Evolutionary conservation across 2,329 filamentous ascomycete species (phyloP), one percentile per base, ranked within the genome.

Genomic region (Fusarium nodosum): DNA sequence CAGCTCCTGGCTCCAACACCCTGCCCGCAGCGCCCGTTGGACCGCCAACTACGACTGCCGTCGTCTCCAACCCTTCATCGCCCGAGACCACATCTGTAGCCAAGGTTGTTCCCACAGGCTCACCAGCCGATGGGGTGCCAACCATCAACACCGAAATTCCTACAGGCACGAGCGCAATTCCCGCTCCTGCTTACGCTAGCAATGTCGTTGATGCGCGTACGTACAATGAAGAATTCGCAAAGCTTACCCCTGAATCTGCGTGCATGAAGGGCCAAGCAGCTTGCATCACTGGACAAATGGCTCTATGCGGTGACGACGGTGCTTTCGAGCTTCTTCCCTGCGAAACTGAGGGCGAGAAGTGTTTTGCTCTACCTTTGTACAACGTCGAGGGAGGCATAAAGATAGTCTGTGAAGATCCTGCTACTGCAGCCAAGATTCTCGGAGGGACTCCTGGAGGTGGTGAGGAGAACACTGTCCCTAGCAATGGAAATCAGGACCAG

Each of bases 351-450:
- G 51, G 67, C 2, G 78, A 76, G 12, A 75, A 78, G 48, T 90
- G 87, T 75, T 85, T 82, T 50, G 87, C 85, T 3, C 75, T 89
- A 64, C 88, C 88, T 1, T 83, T 88, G 80, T 82, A 80, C 38
- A 82, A 76, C 13, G 80, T 80, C 1, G 71, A 61, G 36, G 68
- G 72, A 1, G 87, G 86, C 5, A 84, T 87, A 12, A 74, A 79
- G 55, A 77, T 90, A 26, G 81, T 80, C 4, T 90, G 87, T 64
- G 78, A 79, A 30, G 77, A 83, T 50, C 71, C 76, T 12, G 72
- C 73, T 4, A 75, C 77, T 4, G 87, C 85, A 0, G 72, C 78
- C 42, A 75, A 71, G 6, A 77, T 86, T 10, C 76, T 89, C 5
- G 84, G 82, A 10, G 68, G 55, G 41, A 66, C 36, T 41, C 63